These are phyloP conservation scores for Fusarium zealandicum DNA, from an alignment of 2,329 filamentous ascomycete species.

Conservation along the genomic window DNA sequence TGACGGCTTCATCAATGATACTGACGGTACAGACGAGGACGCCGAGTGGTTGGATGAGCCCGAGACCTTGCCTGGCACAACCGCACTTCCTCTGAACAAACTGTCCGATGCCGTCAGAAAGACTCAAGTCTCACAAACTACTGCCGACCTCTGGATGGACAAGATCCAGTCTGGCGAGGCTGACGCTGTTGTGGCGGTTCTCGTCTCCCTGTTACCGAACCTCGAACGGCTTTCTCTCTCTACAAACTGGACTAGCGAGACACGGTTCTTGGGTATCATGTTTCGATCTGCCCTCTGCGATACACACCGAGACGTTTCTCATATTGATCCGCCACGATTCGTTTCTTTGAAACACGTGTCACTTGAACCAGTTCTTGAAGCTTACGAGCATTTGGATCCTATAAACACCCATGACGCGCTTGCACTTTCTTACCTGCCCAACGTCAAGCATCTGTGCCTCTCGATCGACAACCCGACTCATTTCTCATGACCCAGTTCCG, in stretches of 20 bases:
- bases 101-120: background rate
- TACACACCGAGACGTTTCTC: background rate
- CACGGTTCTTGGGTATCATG: background rate
- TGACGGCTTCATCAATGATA: background rate
- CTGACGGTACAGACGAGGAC: fast-evolving
- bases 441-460: background rate
- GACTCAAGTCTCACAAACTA: background rate
- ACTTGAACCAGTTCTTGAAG: background rate
- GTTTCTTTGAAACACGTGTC: background rate
- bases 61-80: background rate
- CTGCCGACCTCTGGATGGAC: background rate
- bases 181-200: conserved; percentile 14
- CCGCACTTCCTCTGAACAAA: background rate
- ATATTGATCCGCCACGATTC: background rate
- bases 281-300: conserved; percentile 7
- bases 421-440: conserved; percentile 13
- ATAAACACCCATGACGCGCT: conserved; percentile 13
- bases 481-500: conserved; percentile 8
- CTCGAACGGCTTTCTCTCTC: conserved; percentile 1
- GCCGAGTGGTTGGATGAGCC: no score
- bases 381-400: background rate
- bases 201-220: conserved; percentile 5
- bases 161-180: background rate
- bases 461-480: conserved; percentile 17
- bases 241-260: conserved; percentile 4